A percentile compares a stretch with the other conserved stretches of the same genome.
Evolutionary conservation across 2,329 filamentous ascomycete genomes (phyloP).

Genomic region (Fusarium falciforme): DNA sequence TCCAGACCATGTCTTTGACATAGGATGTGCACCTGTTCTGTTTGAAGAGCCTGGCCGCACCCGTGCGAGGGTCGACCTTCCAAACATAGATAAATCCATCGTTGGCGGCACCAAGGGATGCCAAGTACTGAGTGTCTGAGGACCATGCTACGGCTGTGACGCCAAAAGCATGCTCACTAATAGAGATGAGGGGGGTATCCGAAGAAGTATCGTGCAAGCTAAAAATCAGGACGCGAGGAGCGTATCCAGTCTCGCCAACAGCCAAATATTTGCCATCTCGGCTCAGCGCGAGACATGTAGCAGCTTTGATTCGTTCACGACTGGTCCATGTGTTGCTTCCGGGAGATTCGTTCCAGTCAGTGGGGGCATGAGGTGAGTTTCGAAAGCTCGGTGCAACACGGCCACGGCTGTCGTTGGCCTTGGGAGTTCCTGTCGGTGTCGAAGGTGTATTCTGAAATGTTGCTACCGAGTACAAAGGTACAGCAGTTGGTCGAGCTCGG

Average conservation of each 20-base stretch:
- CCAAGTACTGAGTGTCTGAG: constrained; percentile 84
- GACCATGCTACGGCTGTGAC: constrained; percentile 92
- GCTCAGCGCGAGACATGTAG: constrained; percentile 90
- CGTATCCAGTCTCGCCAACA: constrained; percentile 95
- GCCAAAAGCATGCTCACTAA: constrained; percentile 91
- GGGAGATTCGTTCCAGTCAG: constrained; percentile 72
- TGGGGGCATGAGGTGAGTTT: constrained; percentile 58
- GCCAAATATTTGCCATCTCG: constrained; percentile 88
- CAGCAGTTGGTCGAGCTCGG: constrained; percentile 82
- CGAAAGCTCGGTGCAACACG: constrained; percentile 60
- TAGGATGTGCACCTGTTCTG: constrained; percentile 91
- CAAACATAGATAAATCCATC: constrained; percentile 96
- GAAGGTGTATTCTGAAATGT: constrained; percentile 63
- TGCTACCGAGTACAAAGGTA: constrained; percentile 71
- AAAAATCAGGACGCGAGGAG: constrained; percentile 90
- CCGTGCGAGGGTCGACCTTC: constrained; percentile 85
- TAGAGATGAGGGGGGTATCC: constrained; percentile 84
- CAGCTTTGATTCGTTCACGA: constrained; percentile 92
- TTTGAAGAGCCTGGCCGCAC: constrained; percentile 82
- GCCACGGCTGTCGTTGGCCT: constrained; percentile 73
- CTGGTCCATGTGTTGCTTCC: constrained; percentile 83
- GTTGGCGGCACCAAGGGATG: constrained; percentile 87
- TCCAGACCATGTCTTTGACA: constrained; percentile 89
- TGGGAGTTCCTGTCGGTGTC: constrained; percentile 65
- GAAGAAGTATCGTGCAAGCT: constrained; percentile 82